Conservation (phyloP, 2,329 filamentous ascomycete genomes). For the Trichoderma endophyticum region DNA sequence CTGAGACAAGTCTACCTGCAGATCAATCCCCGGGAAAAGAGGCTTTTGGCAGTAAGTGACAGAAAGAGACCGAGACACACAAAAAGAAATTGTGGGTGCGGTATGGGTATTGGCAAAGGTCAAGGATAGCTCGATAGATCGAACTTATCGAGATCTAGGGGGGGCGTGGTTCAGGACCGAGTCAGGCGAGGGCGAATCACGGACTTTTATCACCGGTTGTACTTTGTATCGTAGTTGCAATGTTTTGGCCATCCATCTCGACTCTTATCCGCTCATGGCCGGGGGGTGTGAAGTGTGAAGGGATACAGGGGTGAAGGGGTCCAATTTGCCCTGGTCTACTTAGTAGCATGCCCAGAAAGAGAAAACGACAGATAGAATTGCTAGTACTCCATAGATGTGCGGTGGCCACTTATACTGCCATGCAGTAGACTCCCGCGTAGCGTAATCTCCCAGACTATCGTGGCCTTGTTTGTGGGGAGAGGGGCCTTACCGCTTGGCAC, state of each 20-base stretch:
- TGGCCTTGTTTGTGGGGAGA: slow-evolving; percentile 6
- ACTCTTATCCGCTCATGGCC: slow-evolving; percentile 17
- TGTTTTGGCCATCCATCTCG: slow-evolving; percentile 27
- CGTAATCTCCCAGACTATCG: slow-evolving; percentile 4
- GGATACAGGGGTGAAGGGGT: slow-evolving; percentile 17
- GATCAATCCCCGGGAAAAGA: slow-evolving; percentile 34
- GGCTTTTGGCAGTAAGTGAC: slow-evolving; percentile 25
- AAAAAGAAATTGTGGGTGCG: slow-evolving; percentile 29
- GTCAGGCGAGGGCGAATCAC: slow-evolving; percentile 19
- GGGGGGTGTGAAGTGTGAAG: neutral
- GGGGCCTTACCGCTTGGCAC: slow-evolving; percentile 2
- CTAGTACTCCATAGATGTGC: neutral
- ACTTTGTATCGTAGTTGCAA: slow-evolving; percentile 23
- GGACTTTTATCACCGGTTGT: slow-evolving; percentile 18
- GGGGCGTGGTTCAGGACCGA: slow-evolving; percentile 4
- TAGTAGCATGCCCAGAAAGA: neutral
- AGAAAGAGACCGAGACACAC: slow-evolving; percentile 37
- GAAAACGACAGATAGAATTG: neutral
- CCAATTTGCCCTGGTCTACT: slow-evolving; percentile 19
- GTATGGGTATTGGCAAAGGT: slow-evolving; percentile 28
- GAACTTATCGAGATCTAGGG: slow-evolving; percentile 24
- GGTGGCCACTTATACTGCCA: neutral
- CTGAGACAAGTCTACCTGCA: slow-evolving; percentile 36
- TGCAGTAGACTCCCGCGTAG: neutral
- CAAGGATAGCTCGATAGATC: slow-evolving; percentile 28